Conservation (phyloP, 768 basidiomycete species). For the Hypsizygus marmoreus region DNA sequence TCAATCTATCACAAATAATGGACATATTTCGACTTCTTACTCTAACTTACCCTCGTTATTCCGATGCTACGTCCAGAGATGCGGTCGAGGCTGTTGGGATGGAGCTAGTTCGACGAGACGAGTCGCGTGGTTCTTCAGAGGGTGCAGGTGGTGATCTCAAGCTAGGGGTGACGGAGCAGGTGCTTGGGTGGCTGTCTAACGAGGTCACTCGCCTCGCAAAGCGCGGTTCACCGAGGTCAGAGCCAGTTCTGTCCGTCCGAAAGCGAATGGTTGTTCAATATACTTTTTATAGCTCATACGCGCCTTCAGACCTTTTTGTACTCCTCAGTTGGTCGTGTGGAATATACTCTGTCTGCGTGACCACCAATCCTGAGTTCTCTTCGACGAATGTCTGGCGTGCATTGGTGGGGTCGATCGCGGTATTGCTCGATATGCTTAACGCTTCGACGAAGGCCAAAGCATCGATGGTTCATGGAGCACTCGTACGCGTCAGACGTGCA, state of each 20-base stretch:
- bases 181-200: constrained; percentile 73
- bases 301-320: constrained; percentile 64
- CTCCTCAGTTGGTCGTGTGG: constrained; percentile 73
- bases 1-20: constrained; percentile 57
- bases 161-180: constrained; percentile 65
- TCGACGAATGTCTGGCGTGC: constrained; percentile 50
- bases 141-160: constrained; percentile 44
- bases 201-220: constrained; percentile 65
- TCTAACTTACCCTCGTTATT: constrained; percentile 77
- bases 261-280: constrained; percentile 2
- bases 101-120: constrained; percentile 65
- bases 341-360: constrained; percentile 55
- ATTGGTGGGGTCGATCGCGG: constrained; percentile 58
- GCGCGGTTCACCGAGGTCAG: constrained; percentile 57
- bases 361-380: constrained; percentile 45
- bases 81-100: constrained; percentile 71
- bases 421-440: constrained; percentile 62
- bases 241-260: constrained; percentile 13
- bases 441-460: constrained; percentile 54
- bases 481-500: constrained; percentile 65
- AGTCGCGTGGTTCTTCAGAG: constrained; percentile 43
- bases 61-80: constrained; percentile 67
- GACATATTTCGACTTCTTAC: constrained; percentile 77
- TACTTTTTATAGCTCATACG: constrained; percentile 44
- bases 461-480: constrained; percentile 59